phyloP scores from a whole-genome alignment of 1,139 yeast genomes.

The Debaryomyces robertsiae region DNA sequence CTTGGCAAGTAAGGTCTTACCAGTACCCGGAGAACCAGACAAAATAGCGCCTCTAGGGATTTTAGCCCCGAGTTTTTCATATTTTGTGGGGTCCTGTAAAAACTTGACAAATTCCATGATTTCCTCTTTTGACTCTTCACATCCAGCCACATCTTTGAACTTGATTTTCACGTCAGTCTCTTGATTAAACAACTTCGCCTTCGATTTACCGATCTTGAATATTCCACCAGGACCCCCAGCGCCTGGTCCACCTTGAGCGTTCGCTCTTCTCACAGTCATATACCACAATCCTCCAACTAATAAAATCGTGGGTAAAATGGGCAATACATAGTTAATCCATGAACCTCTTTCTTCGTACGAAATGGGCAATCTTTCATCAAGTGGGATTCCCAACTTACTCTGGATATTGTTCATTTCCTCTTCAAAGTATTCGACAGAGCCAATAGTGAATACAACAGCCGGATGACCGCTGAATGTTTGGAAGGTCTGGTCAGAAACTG shows the following conservation, averaged over 20 bases:
- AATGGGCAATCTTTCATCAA: constrained; percentile 65
- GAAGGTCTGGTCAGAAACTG: constrained; percentile 44
- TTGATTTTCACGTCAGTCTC: constrained; percentile 72
- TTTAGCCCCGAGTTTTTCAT: constrained; percentile 78
- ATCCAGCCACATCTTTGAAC: constrained; percentile 81
- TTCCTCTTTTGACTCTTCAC: constrained; percentile 82
- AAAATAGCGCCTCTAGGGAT: constrained; percentile 83
- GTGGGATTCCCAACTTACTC: constrained; percentile 60
- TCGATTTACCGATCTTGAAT: constrained; percentile 65
- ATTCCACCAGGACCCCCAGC: constrained; percentile 59
- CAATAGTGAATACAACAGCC: constrained; percentile 65
- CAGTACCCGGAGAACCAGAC: constrained; percentile 88
- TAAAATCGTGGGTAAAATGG: constrained; percentile 67
- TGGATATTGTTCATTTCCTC: constrained; percentile 65
- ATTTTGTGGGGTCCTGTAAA: constrained; percentile 70
- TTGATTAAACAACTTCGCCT: constrained; percentile 70
- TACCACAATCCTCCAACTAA: constrained; percentile 74
- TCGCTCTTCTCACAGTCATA: constrained; percentile 61
- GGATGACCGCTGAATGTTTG: constrained; percentile 40
- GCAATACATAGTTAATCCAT: constrained; percentile 56
- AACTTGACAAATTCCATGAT: constrained; percentile 84
- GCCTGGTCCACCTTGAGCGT: constrained; percentile 47
- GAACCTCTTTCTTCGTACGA: constrained; percentile 62
- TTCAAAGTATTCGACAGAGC: constrained; percentile 73
- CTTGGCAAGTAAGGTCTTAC: constrained; percentile 77